Evolutionary conservation across 139 green algal species (phyloP).

Genomic region (Tetratostichococcus sp.): DNA sequence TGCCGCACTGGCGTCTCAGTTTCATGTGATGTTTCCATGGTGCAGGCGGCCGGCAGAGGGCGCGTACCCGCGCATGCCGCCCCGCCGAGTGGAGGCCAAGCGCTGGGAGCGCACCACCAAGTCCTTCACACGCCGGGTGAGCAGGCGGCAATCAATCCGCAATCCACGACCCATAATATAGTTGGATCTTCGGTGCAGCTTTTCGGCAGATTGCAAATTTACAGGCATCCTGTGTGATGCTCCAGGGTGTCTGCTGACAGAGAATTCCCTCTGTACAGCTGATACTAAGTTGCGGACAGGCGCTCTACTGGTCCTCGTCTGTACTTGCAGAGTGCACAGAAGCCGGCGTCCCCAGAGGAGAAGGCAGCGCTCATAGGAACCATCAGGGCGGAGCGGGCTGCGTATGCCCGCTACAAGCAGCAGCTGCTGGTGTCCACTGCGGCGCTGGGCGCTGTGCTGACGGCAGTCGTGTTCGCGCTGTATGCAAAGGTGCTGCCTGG

Average conservation of each 20-base stretch:
- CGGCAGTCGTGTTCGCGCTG: slow-evolving; percentile 37
- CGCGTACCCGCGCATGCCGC: slow-evolving; percentile 7
- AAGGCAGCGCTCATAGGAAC: slow-evolving; percentile 24
- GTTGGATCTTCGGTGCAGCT: too few relatives aligned
- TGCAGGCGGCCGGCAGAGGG: slow-evolving; percentile 5
- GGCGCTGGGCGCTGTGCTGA: slow-evolving; percentile 30
- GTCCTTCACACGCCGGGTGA: slow-evolving; percentile 24
- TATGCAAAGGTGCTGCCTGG: slow-evolving; percentile 38
- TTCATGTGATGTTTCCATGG: too few relatives aligned
- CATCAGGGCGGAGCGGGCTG: slow-evolving; percentile 20
- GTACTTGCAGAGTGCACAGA: slow-evolving; percentile 11
- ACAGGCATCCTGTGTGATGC: too few relatives aligned
- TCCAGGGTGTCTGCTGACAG: too few relatives aligned
- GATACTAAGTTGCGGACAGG: too few relatives aligned
- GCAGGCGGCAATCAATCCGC: neutral
- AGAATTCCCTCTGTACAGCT: too few relatives aligned
- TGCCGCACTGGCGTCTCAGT: too few relatives aligned
- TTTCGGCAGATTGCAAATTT: too few relatives aligned
- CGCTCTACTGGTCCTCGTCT: too few relatives aligned
- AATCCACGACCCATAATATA: too few relatives aligned
- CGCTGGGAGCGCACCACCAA: slow-evolving; percentile 33
- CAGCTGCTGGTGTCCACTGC: slow-evolving; percentile 63
- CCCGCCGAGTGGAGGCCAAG: slow-evolving; percentile 25
- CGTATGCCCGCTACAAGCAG: slow-evolving; percentile 65
- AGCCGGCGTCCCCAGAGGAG: slow-evolving; percentile 18